These are phyloP conservation scores for Penium margaritaceum DNA, from an alignment of 139 green algal species.

Conservation along the genomic window DNA sequence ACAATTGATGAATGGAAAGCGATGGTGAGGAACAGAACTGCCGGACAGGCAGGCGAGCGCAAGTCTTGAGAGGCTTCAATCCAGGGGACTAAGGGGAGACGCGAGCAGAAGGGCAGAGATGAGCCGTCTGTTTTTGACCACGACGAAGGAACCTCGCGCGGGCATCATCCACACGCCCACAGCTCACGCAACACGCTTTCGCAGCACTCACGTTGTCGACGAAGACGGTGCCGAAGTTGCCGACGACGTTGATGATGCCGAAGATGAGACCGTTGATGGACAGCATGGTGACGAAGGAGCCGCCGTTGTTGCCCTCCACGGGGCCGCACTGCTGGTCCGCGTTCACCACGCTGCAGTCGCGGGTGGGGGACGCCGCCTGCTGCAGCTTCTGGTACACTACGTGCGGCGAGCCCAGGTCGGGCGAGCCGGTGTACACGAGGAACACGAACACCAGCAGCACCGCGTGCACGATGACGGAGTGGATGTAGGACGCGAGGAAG, in stretches of 20 bases:
- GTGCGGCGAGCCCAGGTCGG: constrained; percentile 55
- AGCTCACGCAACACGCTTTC: too few species aligned
- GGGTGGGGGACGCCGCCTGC: constrained; percentile 2
- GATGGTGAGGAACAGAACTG: too few species aligned
- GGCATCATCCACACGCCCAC: too few species aligned
- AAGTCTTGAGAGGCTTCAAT: too few species aligned
- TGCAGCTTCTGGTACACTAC: constrained; percentile 68
- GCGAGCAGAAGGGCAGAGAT: too few species aligned
- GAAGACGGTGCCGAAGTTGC: constrained; percentile 90
- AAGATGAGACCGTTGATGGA: constrained; percentile 79
- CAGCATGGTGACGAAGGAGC: constrained; percentile 85
- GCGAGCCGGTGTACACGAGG: constrained; percentile 62
- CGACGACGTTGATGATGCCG: constrained; percentile 92
- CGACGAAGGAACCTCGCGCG: too few species aligned
- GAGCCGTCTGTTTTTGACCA: too few species aligned
- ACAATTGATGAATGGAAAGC: too few species aligned
- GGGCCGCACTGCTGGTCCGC: constrained; percentile 49
- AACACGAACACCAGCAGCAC: constrained; percentile 77
- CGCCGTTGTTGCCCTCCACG: constrained; percentile 70
- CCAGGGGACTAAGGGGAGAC: too few species aligned
- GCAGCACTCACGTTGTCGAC: constrained; percentile 59
- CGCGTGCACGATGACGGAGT: constrained; percentile 80
- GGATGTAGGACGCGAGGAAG: constrained; percentile 76
- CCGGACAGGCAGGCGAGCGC: too few species aligned
- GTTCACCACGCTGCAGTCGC: constrained; percentile 37